Base-by-base conservation (phyloP, 352 stramenopile species). In the Aphanomyces astaci region DNA sequence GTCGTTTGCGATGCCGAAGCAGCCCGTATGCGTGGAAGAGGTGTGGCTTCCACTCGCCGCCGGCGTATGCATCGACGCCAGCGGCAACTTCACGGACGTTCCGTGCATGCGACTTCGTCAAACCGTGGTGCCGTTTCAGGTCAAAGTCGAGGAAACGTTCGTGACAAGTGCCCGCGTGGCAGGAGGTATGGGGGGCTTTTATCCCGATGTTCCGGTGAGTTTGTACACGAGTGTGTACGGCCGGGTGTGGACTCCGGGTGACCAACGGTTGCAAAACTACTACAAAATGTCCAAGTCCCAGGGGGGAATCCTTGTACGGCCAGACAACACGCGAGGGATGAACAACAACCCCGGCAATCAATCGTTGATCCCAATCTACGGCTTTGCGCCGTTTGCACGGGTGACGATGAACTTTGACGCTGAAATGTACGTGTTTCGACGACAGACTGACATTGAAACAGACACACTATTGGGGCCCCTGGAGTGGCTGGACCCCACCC, bases 321-420 rank as follows among this genome's bases (percentile, higher is more conserved):
- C 82, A 0, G 71, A 79, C 48, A 87, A 79, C 40, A 80, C 78
- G 9, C 31, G 11, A n/a, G 56, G 56, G 4, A 80, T 78, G n/a
- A 86, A 88, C 71, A 94, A 92, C 70, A 32, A 90, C 71, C 86
- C 86, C 57, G 85, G 85, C 39, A 92, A 94, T 64, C 69, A 72
- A 3, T 82, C 82, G 9, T 64, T 92, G 17, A 67, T 71, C 3
- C 7, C 64, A 4, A 73, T 31, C 1, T 92, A 83, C 27, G 78
- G 81, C 0, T 92, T 77, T 54, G 69, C 81, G 1, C 82, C 84
- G 10, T 86, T 88, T 25, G 81, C 75, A 1, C 77, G 81, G 1
- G 78, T 94, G 30, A 89, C 82, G 5, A 73, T 92, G 49, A 92
- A 94, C 67, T 94, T 80, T 59, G 74, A 79, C 36, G 78, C 82